Conservation (phyloP, 2,329 filamentous ascomycete genomes). For the Chaetomiaceae sp. region DNA sequence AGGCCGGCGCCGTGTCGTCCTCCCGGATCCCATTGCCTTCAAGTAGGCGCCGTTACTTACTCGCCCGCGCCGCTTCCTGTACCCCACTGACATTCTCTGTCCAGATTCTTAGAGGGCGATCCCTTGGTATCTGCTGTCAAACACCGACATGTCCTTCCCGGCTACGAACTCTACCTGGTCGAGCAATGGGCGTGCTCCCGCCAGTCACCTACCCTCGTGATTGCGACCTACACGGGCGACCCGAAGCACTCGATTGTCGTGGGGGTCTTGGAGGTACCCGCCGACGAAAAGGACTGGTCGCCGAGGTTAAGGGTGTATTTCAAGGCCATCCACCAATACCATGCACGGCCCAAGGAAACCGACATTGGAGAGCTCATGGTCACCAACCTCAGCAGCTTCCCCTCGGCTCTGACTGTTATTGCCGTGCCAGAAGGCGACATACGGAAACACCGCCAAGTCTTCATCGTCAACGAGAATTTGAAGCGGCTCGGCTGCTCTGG, state of each 20-base stretch:
- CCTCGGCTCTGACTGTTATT: slow-evolving; percentile 89
- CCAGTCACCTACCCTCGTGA: slow-evolving; percentile 82
- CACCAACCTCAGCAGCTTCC: slow-evolving; percentile 88
- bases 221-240: slow-evolving; percentile 90
- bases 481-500: slow-evolving; percentile 92
- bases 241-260: slow-evolving; percentile 72
- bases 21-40: slow-evolving; percentile 56
- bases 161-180: slow-evolving; percentile 90
- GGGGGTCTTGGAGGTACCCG: slow-evolving; percentile 75
- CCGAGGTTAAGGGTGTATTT: slow-evolving; percentile 77
- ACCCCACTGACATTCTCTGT: slow-evolving; percentile 3
- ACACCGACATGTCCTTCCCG: slow-evolving; percentile 63
- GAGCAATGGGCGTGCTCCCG: slow-evolving; percentile 98
- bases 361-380: slow-evolving; percentile 82
- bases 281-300: slow-evolving; percentile 76
- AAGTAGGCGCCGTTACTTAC: slow-evolving; percentile 39
- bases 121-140: slow-evolving; percentile 69
- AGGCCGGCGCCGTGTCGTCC: slow-evolving; percentile 46
- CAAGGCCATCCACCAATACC: slow-evolving; percentile 76
- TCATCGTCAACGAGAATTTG: slow-evolving; percentile 90
- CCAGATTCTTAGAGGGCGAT: slow-evolving; percentile 80
- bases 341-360: slow-evolving; percentile 80
- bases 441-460: slow-evolving; percentile 71
- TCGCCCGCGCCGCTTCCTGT: background rate
- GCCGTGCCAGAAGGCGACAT: slow-evolving; percentile 83